Percentiles rank a stretch among this genome's conserved stretches.
phyloP scores from a whole-genome alignment of 1,284 basidiomycete genomes.

The Naganishia cerealis region DNA sequence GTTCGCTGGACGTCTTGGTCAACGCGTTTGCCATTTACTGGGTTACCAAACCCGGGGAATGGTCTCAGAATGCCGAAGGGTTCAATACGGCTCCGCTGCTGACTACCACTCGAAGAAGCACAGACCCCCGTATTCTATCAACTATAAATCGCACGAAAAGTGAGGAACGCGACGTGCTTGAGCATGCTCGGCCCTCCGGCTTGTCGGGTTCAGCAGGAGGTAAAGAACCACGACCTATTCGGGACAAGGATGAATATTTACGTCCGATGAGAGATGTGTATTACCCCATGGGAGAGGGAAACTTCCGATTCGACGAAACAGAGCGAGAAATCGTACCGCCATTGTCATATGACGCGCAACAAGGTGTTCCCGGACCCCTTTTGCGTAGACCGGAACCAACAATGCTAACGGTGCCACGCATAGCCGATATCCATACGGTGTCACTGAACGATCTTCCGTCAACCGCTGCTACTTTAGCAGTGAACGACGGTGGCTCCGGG shows the following conservation, averaged over 20 bases:
- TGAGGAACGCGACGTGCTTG: not conserved
- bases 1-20: slow-evolving; percentile 23
- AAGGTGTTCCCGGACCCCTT: not conserved
- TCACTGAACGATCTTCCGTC: not conserved
- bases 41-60: slow-evolving; percentile 24
- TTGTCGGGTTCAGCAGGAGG: not conserved
- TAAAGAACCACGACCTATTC: not conserved
- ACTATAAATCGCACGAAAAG: not conserved
- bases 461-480: not conserved
- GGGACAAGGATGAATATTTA: slow-evolving; percentile 15
- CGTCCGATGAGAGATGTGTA: slow-evolving; percentile 18
- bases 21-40: slow-evolving; percentile 18
- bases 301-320: not conserved
- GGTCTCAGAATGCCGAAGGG: slow-evolving; percentile 17
- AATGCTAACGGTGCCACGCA: not conserved
- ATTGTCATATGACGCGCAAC: slow-evolving; percentile 1
- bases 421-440: slow-evolving; percentile 11
- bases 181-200: not conserved
- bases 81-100: not conserved
- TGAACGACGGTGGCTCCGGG: not conserved
- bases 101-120: not conserved
- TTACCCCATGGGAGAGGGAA: slow-evolving; percentile 7
- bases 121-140: not conserved
- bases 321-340: not conserved
- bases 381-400: slow-evolving; percentile 2